A percentile compares a stretch with the other conserved stretches of the same genome.
These are phyloP conservation scores for Mortierella sp. DNA, from an alignment of 371 early-diverging fungal genomes.

Conservation along the genomic window DNA sequence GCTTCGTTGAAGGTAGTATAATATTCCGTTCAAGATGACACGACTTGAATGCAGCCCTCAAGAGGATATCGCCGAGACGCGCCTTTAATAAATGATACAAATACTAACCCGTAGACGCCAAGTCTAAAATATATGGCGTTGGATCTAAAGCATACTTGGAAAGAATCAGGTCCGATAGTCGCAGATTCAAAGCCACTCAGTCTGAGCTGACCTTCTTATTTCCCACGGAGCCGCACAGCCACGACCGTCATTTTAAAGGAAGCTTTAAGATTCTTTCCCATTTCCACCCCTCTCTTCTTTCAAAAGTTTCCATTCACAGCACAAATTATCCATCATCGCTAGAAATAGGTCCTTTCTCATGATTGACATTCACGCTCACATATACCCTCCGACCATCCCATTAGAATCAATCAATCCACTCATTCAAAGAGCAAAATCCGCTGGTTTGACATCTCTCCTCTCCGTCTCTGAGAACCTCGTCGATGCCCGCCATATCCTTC, in stretches of 20 bases:
- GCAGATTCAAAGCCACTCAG: not conserved
- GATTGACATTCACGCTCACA: slow-evolving; percentile 67
- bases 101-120: too few species aligned
- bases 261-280: not conserved
- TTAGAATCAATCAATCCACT: slow-evolving; percentile 37
- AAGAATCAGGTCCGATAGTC: too few species aligned
- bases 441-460: slow-evolving; percentile 56
- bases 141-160: too few species aligned
- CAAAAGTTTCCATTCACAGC: not conserved
- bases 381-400: slow-evolving; percentile 59
- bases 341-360: slow-evolving; percentile 11
- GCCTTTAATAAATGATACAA: too few species aligned
- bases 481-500: slow-evolving; percentile 60
- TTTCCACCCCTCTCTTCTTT: not conserved
- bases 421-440: slow-evolving; percentile 54
- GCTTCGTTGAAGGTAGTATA: too few species aligned
- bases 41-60: too few species aligned
- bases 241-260: too few species aligned
- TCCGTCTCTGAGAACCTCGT: slow-evolving; percentile 62
- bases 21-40: too few species aligned
- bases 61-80: too few species aligned
- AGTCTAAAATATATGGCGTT: too few species aligned
- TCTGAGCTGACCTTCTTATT: too few species aligned
- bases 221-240: too few species aligned
- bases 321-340: not conserved